phyloP scores from a whole-genome alignment of 192 early-diverging fungal genomes.

The Dispira simplex region DNA sequence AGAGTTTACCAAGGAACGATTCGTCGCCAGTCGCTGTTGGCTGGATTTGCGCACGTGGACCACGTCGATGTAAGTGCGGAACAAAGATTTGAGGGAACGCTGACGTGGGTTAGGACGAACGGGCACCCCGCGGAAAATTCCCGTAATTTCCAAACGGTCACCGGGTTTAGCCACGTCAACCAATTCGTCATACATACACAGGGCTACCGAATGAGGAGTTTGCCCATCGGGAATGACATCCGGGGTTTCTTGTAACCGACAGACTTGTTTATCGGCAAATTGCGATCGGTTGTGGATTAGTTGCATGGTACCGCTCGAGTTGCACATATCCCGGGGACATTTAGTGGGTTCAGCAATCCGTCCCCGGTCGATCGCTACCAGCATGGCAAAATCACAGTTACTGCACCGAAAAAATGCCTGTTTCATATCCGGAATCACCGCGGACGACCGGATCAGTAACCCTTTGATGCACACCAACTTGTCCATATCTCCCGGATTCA shows the following conservation, averaged over 20 bases:
- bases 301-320: conserved; percentile 64
- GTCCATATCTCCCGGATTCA: conserved; percentile 96
- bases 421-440: conserved; percentile 91
- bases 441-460: conserved; percentile 77
- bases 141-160: conserved; percentile 89
- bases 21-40: conserved; percentile 47
- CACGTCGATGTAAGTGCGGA: conserved; percentile 90
- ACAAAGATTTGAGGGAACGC: conserved; percentile 76
- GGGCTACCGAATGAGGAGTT: conserved; percentile 90
- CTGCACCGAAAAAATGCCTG: conserved; percentile 88
- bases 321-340: conserved; percentile 69
- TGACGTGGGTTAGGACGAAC: conserved; percentile 81
- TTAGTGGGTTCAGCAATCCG: conserved; percentile 68
- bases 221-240: conserved; percentile 89
- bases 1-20: conserved; percentile 27
- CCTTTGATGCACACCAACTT: conserved; percentile 91
- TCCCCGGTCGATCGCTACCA: conserved; percentile 74
- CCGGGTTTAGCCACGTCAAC: conserved; percentile 87
- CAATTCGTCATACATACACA: conserved; percentile 85
- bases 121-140: conserved; percentile 84
- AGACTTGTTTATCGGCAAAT: conserved; percentile 89
- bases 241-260: conserved; percentile 89
- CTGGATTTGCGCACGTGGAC: conserved; percentile 80
- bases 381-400: conserved; percentile 70
- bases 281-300: conserved; percentile 89